phyloP scores from a whole-genome alignment of 208 protist genomes.

The Trypanosoma congolense region DNA sequence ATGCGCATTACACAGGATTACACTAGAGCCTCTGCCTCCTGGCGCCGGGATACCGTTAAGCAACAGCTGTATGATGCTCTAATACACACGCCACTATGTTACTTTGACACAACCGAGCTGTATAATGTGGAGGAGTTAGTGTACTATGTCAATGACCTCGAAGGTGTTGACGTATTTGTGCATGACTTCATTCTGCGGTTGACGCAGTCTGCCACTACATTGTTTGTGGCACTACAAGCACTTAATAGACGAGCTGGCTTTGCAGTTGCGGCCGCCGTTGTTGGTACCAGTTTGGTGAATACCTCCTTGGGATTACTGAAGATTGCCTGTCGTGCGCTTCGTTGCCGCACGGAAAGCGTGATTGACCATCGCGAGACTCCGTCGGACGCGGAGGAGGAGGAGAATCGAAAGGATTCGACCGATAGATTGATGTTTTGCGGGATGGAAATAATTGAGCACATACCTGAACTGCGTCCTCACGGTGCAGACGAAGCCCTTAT shows the following conservation, averaged over 20 bases:
- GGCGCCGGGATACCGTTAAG: constrained; percentile 45
- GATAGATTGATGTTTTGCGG: constrained; percentile 65
- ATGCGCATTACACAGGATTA: constrained; percentile 33
- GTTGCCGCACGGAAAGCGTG: background rate
- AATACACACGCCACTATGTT: constrained; percentile 50
- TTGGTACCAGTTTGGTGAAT: background rate
- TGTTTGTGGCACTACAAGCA: constrained; percentile 24
- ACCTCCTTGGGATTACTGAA: background rate
- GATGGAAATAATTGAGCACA: constrained; percentile 59
- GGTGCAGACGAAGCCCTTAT: constrained; percentile 59
- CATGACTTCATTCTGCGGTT: constrained; percentile 41
- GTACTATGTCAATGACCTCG: constrained; percentile 78
- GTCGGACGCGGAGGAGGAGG: constrained; percentile 48
- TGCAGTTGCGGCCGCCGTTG: constrained; percentile 22
- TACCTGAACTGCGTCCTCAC: constrained; percentile 66
- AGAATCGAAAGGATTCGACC: constrained; percentile 41
- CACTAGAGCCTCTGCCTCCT: constrained; percentile 37
- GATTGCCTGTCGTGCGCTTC: background rate
- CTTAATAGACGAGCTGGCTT: constrained; percentile 17
- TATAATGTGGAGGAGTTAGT: constrained; percentile 69
- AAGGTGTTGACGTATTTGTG: constrained; percentile 77
- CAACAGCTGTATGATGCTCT: constrained; percentile 58
- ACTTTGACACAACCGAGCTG: constrained; percentile 49
- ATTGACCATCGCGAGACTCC: constrained; percentile 18
- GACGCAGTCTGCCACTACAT: constrained; percentile 20